Evolutionary conservation across 768 basidiomycete genomes (phyloP), one percentile per base, ranked within the genome.

Genomic region (Coprinopsis cinerea): DNA sequence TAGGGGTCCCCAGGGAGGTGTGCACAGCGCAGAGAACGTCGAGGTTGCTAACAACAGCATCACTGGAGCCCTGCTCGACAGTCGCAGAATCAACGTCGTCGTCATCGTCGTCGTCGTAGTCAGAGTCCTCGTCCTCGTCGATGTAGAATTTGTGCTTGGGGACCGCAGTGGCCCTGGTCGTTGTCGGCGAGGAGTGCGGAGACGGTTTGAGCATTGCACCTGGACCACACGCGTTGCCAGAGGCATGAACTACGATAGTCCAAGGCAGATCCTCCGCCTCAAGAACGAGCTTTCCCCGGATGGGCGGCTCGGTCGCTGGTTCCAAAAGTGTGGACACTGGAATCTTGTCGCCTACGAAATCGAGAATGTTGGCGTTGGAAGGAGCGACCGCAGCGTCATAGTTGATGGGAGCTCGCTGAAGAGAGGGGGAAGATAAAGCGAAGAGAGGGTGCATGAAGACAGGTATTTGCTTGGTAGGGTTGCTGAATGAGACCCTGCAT

Each of bases 381-480:
- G 83, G 83, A 1, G 79, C 70, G 54, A 71, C 79, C 1, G 65
- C 68, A 17, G 81, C 62, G 57, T 85, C 79, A 62, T 79, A 85
- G 25, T 75, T 75, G 48, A 85, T 80, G 25, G 83, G 82, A 1
- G 83, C 78, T 50, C 69, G 73, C 52, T 79, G 77, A 15, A 76
- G 17, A 7, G 17, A 14, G n/a, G 44, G n/a, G 7, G 25, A 27
- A n/a, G 44, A 77, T 44, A 74, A 71, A 2, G 82, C 79, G 43
- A 85, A 71, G 0, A 85, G 64, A 3, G 83, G 83, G 57, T 85
- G 83, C 75, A 85, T 79, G 58, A 79, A 74, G 22, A 79, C 59
- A 34, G 72, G 62, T 3, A 59, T 55, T 14, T 65, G 62, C 48
- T 57, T 72, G 57, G 55, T 61, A 14, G 67, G 67, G 51, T 67